phyloP scores from a whole-genome alignment of 306 rosid species.

The Pterocarpus macrocarpus region DNA sequence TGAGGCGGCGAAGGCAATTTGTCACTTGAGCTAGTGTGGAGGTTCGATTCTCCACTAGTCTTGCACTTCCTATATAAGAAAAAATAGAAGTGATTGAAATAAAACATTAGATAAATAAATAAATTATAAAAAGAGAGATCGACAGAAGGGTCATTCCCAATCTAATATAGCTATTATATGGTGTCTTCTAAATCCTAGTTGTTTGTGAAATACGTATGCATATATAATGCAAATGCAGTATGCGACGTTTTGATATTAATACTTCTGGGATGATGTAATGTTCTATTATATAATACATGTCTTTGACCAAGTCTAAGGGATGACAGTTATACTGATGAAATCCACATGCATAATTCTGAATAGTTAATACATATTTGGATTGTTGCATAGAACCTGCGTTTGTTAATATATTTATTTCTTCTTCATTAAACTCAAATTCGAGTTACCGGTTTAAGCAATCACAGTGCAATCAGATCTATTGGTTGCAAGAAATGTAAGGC shows the following conservation, averaged over 20 bases:
- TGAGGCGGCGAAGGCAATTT: too few species aligned
- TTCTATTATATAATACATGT: not conserved
- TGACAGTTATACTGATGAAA: not conserved
- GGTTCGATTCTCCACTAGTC: too few species aligned
- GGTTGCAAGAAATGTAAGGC: not conserved
- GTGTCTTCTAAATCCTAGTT: not conserved
- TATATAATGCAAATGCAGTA: not conserved
- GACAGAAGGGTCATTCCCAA: too few species aligned
- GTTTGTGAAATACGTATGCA: too few species aligned
- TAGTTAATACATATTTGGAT: not conserved
- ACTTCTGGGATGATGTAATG: not conserved
- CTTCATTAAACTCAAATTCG: not conserved
- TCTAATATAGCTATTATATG: too few species aligned
- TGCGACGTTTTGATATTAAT: not conserved
- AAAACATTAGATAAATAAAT: too few species aligned
- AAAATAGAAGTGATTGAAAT: too few species aligned
- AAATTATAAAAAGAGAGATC: too few species aligned
- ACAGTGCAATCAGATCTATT: not conserved
- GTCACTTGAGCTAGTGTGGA: too few species aligned
- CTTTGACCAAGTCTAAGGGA: not conserved
- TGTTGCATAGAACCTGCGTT: not conserved
- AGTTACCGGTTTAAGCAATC: not conserved
- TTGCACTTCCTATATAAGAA: too few species aligned
- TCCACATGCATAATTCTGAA: not conserved
- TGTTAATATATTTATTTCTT: too few species aligned